phyloP scores from a whole-genome alignment of 257 asterid genomes.

The Dorcoceras hygrometricum region DNA sequence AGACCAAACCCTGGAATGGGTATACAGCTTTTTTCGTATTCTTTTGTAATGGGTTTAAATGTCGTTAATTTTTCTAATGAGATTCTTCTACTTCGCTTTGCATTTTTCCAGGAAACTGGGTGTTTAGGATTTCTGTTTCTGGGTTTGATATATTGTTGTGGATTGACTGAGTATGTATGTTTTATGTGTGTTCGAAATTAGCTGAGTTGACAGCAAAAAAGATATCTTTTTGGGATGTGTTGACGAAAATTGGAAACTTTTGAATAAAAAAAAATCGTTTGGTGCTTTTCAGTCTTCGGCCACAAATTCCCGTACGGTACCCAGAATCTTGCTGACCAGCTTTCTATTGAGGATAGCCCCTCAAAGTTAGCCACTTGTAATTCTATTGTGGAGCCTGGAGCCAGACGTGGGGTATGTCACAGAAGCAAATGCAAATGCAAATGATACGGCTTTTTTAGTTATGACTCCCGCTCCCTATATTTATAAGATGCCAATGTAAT shows the following conservation, averaged over 20 bases:
- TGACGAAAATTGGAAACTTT: conserved; percentile 19
- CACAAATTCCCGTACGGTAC: not conserved
- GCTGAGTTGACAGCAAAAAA: conserved; percentile 18
- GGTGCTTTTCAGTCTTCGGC: conserved; percentile 21
- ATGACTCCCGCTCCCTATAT: too few relatives aligned
- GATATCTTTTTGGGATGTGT: conserved; percentile 1
- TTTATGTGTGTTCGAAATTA: conserved; percentile 23
- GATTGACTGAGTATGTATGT: conserved; percentile 24
- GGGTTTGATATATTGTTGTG: conserved; percentile 33
- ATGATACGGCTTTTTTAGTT: too few relatives aligned
- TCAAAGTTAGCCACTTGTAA: not conserved
- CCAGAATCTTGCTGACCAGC: not conserved
- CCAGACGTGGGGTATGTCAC: not conserved
- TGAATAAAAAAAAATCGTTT: conserved; percentile 30
- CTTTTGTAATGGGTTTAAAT: conserved; percentile 23
- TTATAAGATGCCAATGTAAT: not conserved
- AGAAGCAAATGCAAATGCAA: not conserved
- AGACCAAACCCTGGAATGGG: not conserved
- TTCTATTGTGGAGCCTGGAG: not conserved
- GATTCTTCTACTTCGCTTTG: conserved; percentile 3
- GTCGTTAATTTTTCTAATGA: conserved; percentile 12
- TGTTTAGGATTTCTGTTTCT: conserved; percentile 12
- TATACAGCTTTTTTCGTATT: not conserved
- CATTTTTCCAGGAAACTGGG: conserved; percentile 5
- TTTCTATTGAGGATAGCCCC: not conserved